These are phyloP conservation scores for Aspergillus heteromorphus DNA, from an alignment of 495 filamentous ascomycete genomes.

Conservation along the genomic window DNA sequence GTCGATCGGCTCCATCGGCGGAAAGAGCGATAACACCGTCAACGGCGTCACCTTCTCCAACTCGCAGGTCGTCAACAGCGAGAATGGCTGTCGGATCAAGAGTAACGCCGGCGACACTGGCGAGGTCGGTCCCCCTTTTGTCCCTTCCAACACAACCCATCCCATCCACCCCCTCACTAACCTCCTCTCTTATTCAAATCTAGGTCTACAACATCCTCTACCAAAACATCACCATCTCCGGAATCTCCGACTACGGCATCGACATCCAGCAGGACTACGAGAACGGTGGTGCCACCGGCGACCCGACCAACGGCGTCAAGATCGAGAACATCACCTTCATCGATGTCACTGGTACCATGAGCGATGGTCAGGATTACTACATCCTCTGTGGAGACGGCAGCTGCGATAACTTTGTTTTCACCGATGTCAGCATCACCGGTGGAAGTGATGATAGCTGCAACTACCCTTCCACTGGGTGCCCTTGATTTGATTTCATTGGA, in stretches of 20 bases:
- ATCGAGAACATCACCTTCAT: slow-evolving; percentile 35
- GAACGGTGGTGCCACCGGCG: slow-evolving; percentile 43
- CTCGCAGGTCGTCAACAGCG: slow-evolving; percentile 22
- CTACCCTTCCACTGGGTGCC: slow-evolving; percentile 22
- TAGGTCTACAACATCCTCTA: slow-evolving; percentile 37
- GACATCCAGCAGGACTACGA: slow-evolving; percentile 46
- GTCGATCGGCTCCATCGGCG: slow-evolving; percentile 44
- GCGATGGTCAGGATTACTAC: slow-evolving; percentile 36
- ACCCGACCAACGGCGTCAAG: slow-evolving; percentile 38
- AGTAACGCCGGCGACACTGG: slow-evolving; percentile 40
- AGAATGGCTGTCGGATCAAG: slow-evolving; percentile 45
- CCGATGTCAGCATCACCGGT: slow-evolving; percentile 32
- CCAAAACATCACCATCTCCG: slow-evolving; percentile 34
- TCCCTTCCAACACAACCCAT: too few relatives aligned
- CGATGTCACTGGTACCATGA: slow-evolving; percentile 38
- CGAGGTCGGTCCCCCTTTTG: slow-evolving; percentile 2
- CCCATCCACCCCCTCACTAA: too few relatives aligned
- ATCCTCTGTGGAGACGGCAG: slow-evolving; percentile 44
- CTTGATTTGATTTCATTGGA: too few relatives aligned
- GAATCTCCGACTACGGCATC: slow-evolving; percentile 43
- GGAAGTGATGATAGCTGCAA: slow-evolving; percentile 43
- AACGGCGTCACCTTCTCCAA: slow-evolving; percentile 35
- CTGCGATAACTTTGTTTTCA: slow-evolving; percentile 40
- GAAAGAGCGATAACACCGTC: slow-evolving; percentile 44
- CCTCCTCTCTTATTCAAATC: background rate